phyloP scores from a whole-genome alignment of 768 basidiomycete genomes.

The Podaxis pistillaris region DNA sequence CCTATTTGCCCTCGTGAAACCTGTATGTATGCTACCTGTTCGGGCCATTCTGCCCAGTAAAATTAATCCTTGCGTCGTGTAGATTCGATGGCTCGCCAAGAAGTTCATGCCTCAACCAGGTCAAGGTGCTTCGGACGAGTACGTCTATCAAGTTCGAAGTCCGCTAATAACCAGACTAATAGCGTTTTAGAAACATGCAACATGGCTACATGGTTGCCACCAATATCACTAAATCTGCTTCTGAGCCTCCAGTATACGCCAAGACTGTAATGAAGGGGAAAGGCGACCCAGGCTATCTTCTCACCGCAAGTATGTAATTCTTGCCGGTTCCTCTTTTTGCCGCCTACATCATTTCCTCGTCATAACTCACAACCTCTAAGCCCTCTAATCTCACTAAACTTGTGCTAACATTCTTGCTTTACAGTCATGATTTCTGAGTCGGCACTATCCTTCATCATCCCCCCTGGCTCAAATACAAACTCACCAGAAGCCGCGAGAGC shows the following conservation, averaged over 20 bases:
- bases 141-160: constrained; percentile 21
- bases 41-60: neutral
- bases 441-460: constrained; percentile 68
- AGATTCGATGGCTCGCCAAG: constrained; percentile 61
- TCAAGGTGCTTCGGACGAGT: constrained; percentile 66
- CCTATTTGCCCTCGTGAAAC: constrained; percentile 32
- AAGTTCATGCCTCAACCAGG: constrained; percentile 52
- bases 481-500: constrained; percentile 29
- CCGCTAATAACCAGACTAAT: neutral
- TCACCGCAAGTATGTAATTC: constrained; percentile 47
- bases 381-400: constrained; percentile 1
- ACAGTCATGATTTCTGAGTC: constrained; percentile 58
- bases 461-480: constrained; percentile 28
- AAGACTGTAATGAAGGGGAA: constrained; percentile 61
- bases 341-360: neutral
- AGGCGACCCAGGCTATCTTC: constrained; percentile 77
- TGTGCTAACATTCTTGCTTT: neutral
- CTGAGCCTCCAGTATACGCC: constrained; percentile 45
- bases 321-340: no score
- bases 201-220: constrained; percentile 60
- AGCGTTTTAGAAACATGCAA: constrained; percentile 45
- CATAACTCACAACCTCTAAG: neutral
- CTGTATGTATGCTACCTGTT: constrained; percentile 30
- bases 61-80: neutral
- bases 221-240: constrained; percentile 68